A percentile compares a stretch with the other conserved stretches of the same genome.
phyloP scores from a whole-genome alignment of 352 stramenopile genomes.

The Globisporangium radiosum region DNA sequence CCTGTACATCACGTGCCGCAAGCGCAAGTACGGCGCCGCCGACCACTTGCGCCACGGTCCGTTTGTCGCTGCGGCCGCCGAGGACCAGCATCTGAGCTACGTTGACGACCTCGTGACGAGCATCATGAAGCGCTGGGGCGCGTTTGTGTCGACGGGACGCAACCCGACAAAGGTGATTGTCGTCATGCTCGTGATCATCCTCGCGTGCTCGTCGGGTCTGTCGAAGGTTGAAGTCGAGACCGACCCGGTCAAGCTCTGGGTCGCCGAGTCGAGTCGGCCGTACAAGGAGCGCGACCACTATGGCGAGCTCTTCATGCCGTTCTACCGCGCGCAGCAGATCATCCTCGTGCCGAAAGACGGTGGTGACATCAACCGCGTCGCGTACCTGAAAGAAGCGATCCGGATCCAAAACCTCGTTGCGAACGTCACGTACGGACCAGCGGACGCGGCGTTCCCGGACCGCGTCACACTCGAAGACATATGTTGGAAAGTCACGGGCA shows the following conservation, averaged over 20 bases:
- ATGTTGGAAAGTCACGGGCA: slow-evolving; percentile 46
- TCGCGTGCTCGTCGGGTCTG: slow-evolving; percentile 19
- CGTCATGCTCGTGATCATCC: slow-evolving; percentile 15
- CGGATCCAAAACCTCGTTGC: slow-evolving; percentile 31
- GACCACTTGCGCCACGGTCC: slow-evolving; percentile 20
- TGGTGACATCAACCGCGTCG: slow-evolving; percentile 24
- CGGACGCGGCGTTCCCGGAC: slow-evolving; percentile 12
- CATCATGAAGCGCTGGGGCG: slow-evolving; percentile 31
- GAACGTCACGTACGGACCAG: slow-evolving; percentile 8
- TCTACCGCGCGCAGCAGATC: slow-evolving; percentile 50
- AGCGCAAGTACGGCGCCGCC: slow-evolving; percentile 17
- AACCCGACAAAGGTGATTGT: slow-evolving; percentile 18
- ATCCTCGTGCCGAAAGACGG: slow-evolving; percentile 50
- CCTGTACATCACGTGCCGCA: slow-evolving; percentile 26
- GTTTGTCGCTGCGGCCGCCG: slow-evolving; percentile 15
- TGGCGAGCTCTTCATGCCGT: slow-evolving; percentile 44
- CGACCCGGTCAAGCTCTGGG: slow-evolving; percentile 51
- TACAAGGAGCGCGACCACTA: slow-evolving; percentile 40
- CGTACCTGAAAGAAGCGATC: slow-evolving; percentile 44
- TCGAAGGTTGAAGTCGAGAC: slow-evolving; percentile 32
- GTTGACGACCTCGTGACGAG: slow-evolving; percentile 22
- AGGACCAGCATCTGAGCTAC: slow-evolving; percentile 16
- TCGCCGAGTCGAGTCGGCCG: slow-evolving; percentile 28
- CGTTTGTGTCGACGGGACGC: slow-evolving; percentile 23
- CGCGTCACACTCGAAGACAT: slow-evolving; percentile 31